These are phyloP conservation scores for Cetraspora pellucida DNA, from an alignment of 192 early-diverging fungal species.

Conservation along the genomic window DNA sequence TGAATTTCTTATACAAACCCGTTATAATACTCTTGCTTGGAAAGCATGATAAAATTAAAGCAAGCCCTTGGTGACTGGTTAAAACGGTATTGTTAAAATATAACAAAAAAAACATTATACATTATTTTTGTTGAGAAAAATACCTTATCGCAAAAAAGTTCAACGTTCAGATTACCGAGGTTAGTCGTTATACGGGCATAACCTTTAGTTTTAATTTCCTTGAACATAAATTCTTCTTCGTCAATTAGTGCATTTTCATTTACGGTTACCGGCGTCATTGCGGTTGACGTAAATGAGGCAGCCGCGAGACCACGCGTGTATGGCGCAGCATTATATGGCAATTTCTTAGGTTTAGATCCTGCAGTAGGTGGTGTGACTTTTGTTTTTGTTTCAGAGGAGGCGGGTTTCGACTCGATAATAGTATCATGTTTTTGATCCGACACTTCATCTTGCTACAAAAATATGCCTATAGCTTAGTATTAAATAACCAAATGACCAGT, in stretches of 20 bases:
- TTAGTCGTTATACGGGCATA: constrained; percentile 80
- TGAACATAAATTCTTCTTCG: constrained; percentile 91
- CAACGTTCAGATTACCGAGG: constrained; percentile 79
- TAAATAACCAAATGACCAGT: background rate
- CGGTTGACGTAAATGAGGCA: constrained; percentile 86
- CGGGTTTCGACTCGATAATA: constrained; percentile 30
- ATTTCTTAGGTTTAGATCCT: constrained; percentile 47
- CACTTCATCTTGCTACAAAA: constrained; percentile 36
- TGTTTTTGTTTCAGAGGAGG: constrained; percentile 25
- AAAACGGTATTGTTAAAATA: constrained; percentile 36
- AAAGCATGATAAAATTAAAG: constrained; percentile 90
- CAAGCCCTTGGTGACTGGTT: constrained; percentile 79
- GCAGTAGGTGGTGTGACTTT: background rate
- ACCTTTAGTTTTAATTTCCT: constrained; percentile 78
- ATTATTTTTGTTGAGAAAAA: background rate
- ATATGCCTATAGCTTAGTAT: background rate
- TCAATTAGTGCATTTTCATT: constrained; percentile 71
- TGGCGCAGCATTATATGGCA: constrained; percentile 77
- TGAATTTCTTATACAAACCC: background rate
- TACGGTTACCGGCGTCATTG: constrained; percentile 68
- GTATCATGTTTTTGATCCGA: constrained; percentile 19
- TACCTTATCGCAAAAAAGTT: constrained; percentile 77
- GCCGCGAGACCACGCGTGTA: constrained; percentile 80
- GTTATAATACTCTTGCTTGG: constrained; percentile 87
- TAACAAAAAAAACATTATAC: background rate